phyloP scores from a whole-genome alignment of 768 basidiomycete genomes.

The Psilocybe sp. region DNA sequence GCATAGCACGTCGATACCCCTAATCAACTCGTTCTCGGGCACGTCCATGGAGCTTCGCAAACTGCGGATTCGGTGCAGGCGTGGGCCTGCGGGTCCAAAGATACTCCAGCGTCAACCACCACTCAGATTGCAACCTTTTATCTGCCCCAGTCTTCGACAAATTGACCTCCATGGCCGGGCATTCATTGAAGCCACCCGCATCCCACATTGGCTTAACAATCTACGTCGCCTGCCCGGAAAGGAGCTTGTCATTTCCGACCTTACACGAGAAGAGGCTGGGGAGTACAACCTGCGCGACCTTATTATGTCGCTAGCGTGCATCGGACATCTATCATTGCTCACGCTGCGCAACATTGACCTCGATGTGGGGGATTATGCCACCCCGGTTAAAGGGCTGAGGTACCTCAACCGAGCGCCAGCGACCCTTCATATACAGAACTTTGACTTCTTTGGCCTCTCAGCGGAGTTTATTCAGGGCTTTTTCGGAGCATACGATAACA shows the following conservation, averaged over 20 bases:
- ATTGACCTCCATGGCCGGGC: conserved; percentile 13
- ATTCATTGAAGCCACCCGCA: conserved; percentile 7
- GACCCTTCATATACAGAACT: conserved; percentile 14
- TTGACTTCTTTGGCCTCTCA: conserved; percentile 13
- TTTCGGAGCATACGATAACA: conserved; percentile 8
- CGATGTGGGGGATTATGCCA: neutral
- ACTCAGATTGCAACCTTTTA: conserved; percentile 1
- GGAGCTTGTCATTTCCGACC: conserved; percentile 10
- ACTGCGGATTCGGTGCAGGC: conserved; percentile 8
- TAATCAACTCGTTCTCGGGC: conserved; percentile 9
- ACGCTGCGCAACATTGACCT: conserved; percentile 11
- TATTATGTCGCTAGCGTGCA: conserved; percentile 2
- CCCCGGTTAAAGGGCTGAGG: neutral
- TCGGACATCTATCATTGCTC: conserved; percentile 12
- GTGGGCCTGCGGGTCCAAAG: neutral
- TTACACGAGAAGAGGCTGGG: neutral
- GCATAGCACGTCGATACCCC: conserved; percentile 11
- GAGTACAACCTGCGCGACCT: conserved; percentile 7
- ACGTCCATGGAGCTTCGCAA: conserved; percentile 9
- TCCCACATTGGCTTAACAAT: conserved; percentile 11
- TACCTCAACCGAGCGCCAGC: no score
- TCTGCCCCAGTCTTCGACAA: conserved; percentile 9
- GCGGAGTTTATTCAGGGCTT: conserved; percentile 8
- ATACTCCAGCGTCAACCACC: neutral
- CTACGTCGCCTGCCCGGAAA: conserved; percentile 6